Conservation (phyloP, 306 rosid genomes). For the Parietaria judaica region DNA sequence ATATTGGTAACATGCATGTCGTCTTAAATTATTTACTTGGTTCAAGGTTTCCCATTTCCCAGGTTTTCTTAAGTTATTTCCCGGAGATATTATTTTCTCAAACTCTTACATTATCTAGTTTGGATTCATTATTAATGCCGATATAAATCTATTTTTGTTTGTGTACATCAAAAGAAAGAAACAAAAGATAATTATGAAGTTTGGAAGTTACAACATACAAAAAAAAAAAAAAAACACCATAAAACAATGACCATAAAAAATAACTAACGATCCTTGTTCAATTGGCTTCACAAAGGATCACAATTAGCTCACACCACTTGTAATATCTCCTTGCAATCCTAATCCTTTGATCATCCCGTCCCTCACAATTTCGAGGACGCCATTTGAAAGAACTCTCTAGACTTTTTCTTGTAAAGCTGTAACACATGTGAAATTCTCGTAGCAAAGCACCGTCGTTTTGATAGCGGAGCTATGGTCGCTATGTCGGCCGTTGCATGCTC, state of each 20-base stretch:
- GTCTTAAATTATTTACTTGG: too few species aligned
- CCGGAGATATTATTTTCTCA: too few species aligned
- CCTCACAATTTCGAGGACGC: slow-evolving; percentile 2
- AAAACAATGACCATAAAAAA: slow-evolving; percentile 18
- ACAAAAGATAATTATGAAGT: not conserved
- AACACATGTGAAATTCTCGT: not conserved
- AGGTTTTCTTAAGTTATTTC: too few species aligned
- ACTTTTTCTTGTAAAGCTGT: not conserved
- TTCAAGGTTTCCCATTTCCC: too few species aligned
- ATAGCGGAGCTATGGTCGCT: slow-evolving; percentile 1
- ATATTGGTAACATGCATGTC: too few species aligned
- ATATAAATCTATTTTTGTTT: too few species aligned
- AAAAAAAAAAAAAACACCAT: not conserved
- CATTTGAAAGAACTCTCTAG: not conserved
- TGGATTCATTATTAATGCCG: too few species aligned
- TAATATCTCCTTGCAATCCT: not conserved
- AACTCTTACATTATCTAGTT: too few species aligned
- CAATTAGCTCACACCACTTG: not conserved
- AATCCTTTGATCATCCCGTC: not conserved
- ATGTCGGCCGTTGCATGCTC: slow-evolving; percentile 25
- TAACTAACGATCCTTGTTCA: slow-evolving; percentile 5
- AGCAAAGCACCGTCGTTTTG: not conserved
- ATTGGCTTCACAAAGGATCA: not conserved
- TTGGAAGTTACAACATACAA: too few species aligned
- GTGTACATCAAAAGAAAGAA: not conserved